phyloP scores from a whole-genome alignment of 2,329 filamentous ascomycete genomes.

The Xylariaceae sp. region DNA sequence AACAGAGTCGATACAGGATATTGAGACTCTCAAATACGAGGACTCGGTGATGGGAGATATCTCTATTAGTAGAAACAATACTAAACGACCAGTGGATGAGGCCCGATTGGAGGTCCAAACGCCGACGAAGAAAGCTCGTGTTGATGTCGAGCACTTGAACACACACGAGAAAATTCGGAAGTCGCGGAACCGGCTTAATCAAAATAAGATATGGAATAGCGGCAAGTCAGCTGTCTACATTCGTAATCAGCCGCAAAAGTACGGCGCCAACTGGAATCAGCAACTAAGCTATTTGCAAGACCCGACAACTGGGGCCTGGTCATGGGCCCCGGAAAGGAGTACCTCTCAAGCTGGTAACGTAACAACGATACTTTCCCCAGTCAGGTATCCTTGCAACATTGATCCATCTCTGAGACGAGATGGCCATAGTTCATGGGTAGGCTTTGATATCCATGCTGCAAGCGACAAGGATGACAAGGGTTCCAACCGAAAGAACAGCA shows the following conservation, averaged over 20 bases:
- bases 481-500: too few relatives aligned
- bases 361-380: slow-evolving; percentile 31
- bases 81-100: slow-evolving; percentile 32
- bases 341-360: slow-evolving; percentile 19
- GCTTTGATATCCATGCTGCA: not conserved
- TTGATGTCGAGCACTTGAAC: slow-evolving; percentile 30
- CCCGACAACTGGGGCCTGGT: slow-evolving; percentile 35
- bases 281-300: slow-evolving; percentile 33
- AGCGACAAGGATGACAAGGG: not conserved
- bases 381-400: slow-evolving; percentile 28
- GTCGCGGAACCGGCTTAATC: slow-evolving; percentile 21
- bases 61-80: slow-evolving; percentile 16
- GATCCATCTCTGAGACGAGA: slow-evolving; percentile 24
- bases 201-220: slow-evolving; percentile 36
- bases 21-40: slow-evolving; percentile 37
- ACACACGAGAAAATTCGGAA: slow-evolving; percentile 31
- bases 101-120: slow-evolving; percentile 25
- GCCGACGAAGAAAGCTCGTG: slow-evolving; percentile 26
- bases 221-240: slow-evolving; percentile 37
- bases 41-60: slow-evolving; percentile 40
- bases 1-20: slow-evolving; percentile 37
- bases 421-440: slow-evolving; percentile 8
- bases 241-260: slow-evolving; percentile 36
- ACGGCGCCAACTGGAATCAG: slow-evolving; percentile 31
- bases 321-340: slow-evolving; percentile 26